Evolutionary conservation across 495 filamentous ascomycete genomes (phyloP), one percentile per base, ranked within the genome.

Genomic region (Xylaria intraflava): DNA sequence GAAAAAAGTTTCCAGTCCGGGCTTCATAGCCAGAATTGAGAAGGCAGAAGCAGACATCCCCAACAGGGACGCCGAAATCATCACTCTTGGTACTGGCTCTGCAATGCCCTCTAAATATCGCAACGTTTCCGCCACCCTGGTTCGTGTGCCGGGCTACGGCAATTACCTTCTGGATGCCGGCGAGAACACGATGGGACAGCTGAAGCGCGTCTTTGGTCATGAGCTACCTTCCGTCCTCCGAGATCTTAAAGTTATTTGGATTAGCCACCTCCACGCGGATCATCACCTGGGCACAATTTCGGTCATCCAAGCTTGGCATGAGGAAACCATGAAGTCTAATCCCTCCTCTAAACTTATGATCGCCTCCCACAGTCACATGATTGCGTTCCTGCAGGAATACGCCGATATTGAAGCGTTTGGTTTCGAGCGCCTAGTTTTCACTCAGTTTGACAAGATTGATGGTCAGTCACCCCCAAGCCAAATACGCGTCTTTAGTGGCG

Each of bases 241-340:
- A 49, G 87, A 95, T 53, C 74, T 99, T 23, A 87, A 86, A 33
- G 78, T 82, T 58, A 86, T 99, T 49, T 96, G 88, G 86, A 92
- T 99, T 64, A 92, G 87, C 62, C 93, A 99, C 68, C 70, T 92
- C 46, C 93, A 99, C 63, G 93, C 93, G 24, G 93, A 99, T 72
- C 93, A 99, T 68, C 93, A 99, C 62, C 79, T 97, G 17, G 93
- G 93, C 27, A 88, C 83, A 0, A 76, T 77, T 23, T 78, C 85
- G 16, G 71, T 96, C 23, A 84, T 99, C 61, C 84, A 78, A 65
- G 87, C 87, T 16, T 92, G 89, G 83, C 83, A 86, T 53, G 62
- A 83, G 74, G 54, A 79, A 77, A 58, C 65, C 41, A 58, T 23
- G 9, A 47, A 51, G 43, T 55, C 56, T 2, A 35, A 31, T 29